Base-by-base conservation (phyloP, 2,329 filamentous ascomycete genomes). In the Aspergillus flavus region DNA sequence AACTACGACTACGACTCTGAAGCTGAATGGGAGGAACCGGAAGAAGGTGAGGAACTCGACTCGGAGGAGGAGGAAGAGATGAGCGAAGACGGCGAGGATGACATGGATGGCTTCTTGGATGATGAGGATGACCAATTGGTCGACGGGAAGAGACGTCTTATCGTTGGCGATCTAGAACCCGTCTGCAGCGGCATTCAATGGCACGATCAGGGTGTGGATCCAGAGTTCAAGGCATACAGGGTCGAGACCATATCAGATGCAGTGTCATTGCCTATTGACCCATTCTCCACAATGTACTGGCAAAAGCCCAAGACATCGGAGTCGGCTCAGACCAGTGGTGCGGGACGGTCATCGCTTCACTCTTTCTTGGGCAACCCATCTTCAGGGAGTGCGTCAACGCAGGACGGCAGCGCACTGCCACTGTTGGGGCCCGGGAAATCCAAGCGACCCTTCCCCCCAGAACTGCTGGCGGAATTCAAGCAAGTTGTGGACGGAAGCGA, bases 81-180 rank as follows among this genome's bases (percentile, higher is more conserved):
- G 59, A 86, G 83, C 60, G 84, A 86, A 5, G 87, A 87, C 12
- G 90, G 88, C n/a, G 91, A 92, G 19, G 91, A 92, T 66, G 93
- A 96, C 64, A 91, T 97, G 89, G 92, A 93, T 4, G 94, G 89
- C 21, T 97, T 97, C 72, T 82, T 97, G 1, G 94, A 97, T 69
- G 92, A 96, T 70, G 92, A 92, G 6, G 92, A 96, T 59, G 92
- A 95, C 77, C 71, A 76, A 9, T 72, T 85, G 80, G 64, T 80
- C 78, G 74, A 82, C 78, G 67, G 83, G 76, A 85, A 86, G 82
- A 81, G 86, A 75, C 77, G 89, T 79, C 76, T 85, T 7, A 80
- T 86, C 71, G 86, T 82, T 36, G 87, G 89, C 34, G 88, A 92
- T 67, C 84, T 96, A 71, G 87, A 94, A 72, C 92, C 93, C 0